Evolutionary conservation across 805 yeast species (phyloP).

Genomic region (Metschnikowia matae): DNA sequence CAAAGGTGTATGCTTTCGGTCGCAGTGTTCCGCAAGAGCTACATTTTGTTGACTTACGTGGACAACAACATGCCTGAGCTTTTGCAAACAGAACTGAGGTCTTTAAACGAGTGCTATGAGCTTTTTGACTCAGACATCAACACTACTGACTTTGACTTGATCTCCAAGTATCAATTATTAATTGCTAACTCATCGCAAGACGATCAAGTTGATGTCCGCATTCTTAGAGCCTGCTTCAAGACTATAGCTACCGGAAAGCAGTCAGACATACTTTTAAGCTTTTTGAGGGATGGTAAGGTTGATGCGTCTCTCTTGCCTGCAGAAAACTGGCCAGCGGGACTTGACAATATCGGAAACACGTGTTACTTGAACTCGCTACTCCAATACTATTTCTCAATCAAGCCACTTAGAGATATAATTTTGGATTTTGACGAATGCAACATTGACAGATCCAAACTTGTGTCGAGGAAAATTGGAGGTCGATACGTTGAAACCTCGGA

Average conservation of each 20-base stretch:
- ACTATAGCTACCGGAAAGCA: slow-evolving; percentile 51
- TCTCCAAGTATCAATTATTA: slow-evolving; percentile 48
- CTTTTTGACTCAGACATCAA: slow-evolving; percentile 46
- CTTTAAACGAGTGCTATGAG: slow-evolving; percentile 39
- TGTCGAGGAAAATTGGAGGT: slow-evolving; percentile 75
- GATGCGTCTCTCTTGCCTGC: slow-evolving; percentile 57
- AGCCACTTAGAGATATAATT: slow-evolving; percentile 70
- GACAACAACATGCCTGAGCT: slow-evolving; percentile 39
- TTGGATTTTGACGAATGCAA: slow-evolving; percentile 46
- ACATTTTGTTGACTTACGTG: slow-evolving; percentile 52
- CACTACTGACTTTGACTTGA: slow-evolving; percentile 55
- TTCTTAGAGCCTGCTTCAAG: slow-evolving; percentile 54
- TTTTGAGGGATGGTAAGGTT: slow-evolving; percentile 56
- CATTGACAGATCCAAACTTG: slow-evolving; percentile 11
- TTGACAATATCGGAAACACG: slow-evolving; percentile 93
- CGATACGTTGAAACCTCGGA: slow-evolving; percentile 75
- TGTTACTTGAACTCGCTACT: slow-evolving; percentile 80
- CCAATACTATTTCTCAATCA: slow-evolving; percentile 84
- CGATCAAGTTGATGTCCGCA: slow-evolving; percentile 46
- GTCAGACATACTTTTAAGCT: slow-evolving; percentile 54
- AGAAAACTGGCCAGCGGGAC: slow-evolving; percentile 82
- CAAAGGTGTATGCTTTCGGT: slow-evolving; percentile 60
- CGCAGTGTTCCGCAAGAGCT: slow-evolving; percentile 55
- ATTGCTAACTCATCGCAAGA: slow-evolving; percentile 11
- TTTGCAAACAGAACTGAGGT: slow-evolving; percentile 7